Percentiles rank a stretch among this genome's conserved stretches.
Conservation (phyloP, 164 flowering plant genomes). For the Tinospora cordifolia region DNA sequence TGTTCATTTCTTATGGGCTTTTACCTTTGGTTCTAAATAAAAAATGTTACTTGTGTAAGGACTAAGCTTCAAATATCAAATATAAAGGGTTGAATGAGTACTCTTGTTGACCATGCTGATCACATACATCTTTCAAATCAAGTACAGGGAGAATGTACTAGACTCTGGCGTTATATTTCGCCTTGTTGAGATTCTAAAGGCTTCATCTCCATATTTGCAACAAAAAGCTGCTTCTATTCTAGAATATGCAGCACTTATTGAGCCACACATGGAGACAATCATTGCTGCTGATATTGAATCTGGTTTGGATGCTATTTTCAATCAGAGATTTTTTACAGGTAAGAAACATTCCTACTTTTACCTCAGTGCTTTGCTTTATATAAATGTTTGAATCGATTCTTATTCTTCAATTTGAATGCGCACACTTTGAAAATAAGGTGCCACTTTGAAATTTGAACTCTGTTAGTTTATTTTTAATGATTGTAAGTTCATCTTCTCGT, state of each 20-base stretch:
- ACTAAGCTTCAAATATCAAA: not conserved
- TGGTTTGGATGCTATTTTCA: conserved; percentile 47
- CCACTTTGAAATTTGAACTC: no score
- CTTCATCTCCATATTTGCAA: conserved; percentile 48
- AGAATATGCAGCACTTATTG: conserved; percentile 41
- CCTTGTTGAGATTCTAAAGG: conserved; percentile 50
- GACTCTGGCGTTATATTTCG: conserved; percentile 40
- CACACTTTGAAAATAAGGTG: no score
- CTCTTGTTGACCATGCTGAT: not conserved
- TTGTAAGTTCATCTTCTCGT: no score
- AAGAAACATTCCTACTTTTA: conserved; percentile 9
- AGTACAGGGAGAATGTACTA: conserved; percentile 32
- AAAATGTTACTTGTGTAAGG: not conserved
- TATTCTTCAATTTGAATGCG: no score
- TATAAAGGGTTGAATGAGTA: not conserved
- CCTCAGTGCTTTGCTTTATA: not conserved
- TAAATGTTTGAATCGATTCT: no score
- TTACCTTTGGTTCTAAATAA: not conserved
- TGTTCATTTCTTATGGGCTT: not conserved
- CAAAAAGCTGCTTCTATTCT: conserved; percentile 67
- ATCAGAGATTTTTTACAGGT: conserved; percentile 41
- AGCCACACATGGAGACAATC: conserved; percentile 34
- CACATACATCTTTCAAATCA: conserved; percentile 7
- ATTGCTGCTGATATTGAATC: conserved; percentile 42
- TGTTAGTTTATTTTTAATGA: no score